phyloP scores from a whole-genome alignment of 495 filamentous ascomycete species.

The Aspergillus mulundensis region DNA sequence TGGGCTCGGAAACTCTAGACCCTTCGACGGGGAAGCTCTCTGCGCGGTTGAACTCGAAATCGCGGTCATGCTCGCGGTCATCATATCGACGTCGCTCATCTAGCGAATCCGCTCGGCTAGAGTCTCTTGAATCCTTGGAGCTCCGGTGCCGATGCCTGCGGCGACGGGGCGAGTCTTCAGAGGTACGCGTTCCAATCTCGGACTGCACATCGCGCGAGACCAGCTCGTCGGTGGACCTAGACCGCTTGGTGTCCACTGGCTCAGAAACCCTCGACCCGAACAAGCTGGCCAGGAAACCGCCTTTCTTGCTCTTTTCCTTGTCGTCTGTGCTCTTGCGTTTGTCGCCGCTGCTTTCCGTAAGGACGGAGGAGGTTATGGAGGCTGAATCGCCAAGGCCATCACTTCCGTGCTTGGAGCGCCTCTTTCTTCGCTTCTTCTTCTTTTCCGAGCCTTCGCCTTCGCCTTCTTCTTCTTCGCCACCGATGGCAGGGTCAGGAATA shows the following conservation, averaged over 20 bases:
- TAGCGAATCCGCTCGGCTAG: conserved; percentile 28
- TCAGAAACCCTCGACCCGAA: conserved; percentile 38
- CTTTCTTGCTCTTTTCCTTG: conserved; percentile 25
- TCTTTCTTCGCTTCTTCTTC: conserved; percentile 28
- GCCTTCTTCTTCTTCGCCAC: conserved; percentile 14
- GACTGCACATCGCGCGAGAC: conserved; percentile 37
- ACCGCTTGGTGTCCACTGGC: conserved; percentile 28
- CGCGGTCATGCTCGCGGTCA: background rate
- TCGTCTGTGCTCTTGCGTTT: conserved; percentile 29
- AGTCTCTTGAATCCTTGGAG: conserved; percentile 2
- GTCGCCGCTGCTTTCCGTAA: conserved; percentile 26
- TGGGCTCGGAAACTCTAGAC: conserved; percentile 32
- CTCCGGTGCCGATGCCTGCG: conserved; percentile 36
- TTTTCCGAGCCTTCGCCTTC: conserved; percentile 17
- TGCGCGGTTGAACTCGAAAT: background rate
- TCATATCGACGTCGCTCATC: conserved; percentile 14
- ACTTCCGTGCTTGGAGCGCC: conserved; percentile 30
- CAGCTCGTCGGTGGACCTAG: conserved; percentile 26
- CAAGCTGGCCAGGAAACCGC: conserved; percentile 34
- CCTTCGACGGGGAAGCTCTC: conserved; percentile 11
- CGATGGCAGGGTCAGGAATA: conserved; percentile 5
- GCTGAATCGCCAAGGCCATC: conserved; percentile 31
- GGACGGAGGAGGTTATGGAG: conserved; percentile 35
- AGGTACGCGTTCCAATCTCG: conserved; percentile 25
- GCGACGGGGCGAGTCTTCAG: conserved; percentile 36